These are phyloP conservation scores for Acanthamoeba castellanii DNA, from an alignment of 208 protist genomes.

Conservation along the genomic window DNA sequence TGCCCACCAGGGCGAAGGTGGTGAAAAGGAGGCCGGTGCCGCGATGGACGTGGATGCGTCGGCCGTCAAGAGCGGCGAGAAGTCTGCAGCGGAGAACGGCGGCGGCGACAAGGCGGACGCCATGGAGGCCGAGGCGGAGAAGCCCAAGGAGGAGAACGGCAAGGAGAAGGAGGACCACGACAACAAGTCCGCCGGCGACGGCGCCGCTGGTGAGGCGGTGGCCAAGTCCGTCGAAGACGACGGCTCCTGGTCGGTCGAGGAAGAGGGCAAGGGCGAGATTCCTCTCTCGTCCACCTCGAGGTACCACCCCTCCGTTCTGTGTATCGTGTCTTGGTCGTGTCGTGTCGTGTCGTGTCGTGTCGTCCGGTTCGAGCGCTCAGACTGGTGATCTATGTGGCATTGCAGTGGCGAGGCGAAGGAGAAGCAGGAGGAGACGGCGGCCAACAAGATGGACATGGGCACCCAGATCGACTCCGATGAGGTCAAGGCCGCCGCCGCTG, in stretches of 20 bases:
- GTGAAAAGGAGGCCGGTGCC: background rate
- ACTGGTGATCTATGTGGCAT: background rate
- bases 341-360: background rate
- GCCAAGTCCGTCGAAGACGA: background rate
- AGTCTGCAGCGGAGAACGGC: background rate
- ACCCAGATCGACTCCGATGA: background rate
- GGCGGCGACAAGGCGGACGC: background rate
- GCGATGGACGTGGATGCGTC: background rate
- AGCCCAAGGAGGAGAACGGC: background rate
- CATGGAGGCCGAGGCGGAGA: background rate
- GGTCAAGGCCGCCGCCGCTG: slow-evolving; percentile 62
- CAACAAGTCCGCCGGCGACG: background rate
- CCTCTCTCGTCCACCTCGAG: background rate
- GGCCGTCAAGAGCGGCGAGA: background rate
- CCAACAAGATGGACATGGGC: background rate
- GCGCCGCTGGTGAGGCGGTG: no score
- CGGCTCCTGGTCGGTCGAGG: slow-evolving; percentile 2
- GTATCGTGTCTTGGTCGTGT: no score
- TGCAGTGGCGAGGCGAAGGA: background rate
- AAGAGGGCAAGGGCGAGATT: background rate
- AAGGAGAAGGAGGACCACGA: background rate
- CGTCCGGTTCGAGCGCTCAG: no score
- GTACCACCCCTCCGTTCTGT: background rate
- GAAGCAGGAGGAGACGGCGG: background rate
- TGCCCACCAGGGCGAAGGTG: background rate